Evolutionary conservation across 768 basidiomycete genomes (phyloP), one percentile per base, ranked within the genome.

Genomic region (Pisolithus microcarpus): DNA sequence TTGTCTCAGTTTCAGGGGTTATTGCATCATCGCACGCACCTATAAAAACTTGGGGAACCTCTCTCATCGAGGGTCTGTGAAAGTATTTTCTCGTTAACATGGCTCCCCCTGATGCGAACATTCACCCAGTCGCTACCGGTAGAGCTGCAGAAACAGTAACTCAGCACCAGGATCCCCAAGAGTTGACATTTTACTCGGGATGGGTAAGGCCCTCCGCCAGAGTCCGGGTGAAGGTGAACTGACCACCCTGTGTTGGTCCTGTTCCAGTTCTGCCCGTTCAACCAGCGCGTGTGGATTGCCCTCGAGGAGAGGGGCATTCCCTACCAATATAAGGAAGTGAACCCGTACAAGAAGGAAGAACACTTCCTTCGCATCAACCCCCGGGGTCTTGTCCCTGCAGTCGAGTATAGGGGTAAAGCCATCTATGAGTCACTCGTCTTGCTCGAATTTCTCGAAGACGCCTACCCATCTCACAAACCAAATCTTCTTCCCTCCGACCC

Each of bases 291-390:
- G 11, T 87, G 85, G 85, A 80, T 86, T 47, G 65, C 76, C 0
- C 70, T 87, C 4, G 83, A 87, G 59, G 84, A 85, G 60, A 77
- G 73, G 49, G 75, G 76, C 0, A 78, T 86, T 26, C 78, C 79
- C 1, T 87, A 86, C 58, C 81, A 82, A 54, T 84, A 83, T 61
- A 75, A 75, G 52, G 81, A 85, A 60, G 74, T 80, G 19, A 82
- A 84, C 63, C 82, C 83, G 2, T 86, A 85, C 71, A 82, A 81
- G 66, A 85, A 85, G 57, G 80, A 79, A 58, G 65, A 72, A 15
- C 72, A 77, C 38, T 80, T 80, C 59, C 68, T 81, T 28, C 72
- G 70, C 31, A 75, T 87, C 57, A 85, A 84, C 53, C 84, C 85
- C 0, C 82, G 80, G 58, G 85, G 85, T 5, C 75, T 86, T 40